Percentiles rank a stretch among this genome's conserved stretches.
Conservation (phyloP, 1,284 basidiomycete genomes). For the Kwoniella shivajii region DNA sequence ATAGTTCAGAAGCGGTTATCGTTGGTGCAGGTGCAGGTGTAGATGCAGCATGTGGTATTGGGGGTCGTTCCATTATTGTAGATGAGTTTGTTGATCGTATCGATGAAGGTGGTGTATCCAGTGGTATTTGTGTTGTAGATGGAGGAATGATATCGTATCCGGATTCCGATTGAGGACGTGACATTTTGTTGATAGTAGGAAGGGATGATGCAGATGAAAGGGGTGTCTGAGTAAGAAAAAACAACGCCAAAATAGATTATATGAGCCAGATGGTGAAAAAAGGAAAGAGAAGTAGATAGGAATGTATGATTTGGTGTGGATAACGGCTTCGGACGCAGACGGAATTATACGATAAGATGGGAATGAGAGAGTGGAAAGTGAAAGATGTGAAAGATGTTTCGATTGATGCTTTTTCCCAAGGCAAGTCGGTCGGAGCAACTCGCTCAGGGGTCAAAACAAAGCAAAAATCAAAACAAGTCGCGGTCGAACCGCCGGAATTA, state of each 20-base stretch:
- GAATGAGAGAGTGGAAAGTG: conserved; percentile 1
- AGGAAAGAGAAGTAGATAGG: conserved; percentile 1
- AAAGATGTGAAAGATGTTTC: neutral
- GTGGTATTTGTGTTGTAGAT: conserved; percentile 23
- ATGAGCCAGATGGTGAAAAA: conserved; percentile 9
- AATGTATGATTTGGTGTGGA: neutral
- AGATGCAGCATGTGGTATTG: conserved; percentile 5
- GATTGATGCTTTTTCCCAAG: neutral
- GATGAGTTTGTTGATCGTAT: conserved; percentile 19
- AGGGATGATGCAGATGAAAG: conserved; percentile 19
- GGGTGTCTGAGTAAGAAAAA: conserved; percentile 35
- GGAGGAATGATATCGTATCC: conserved; percentile 18
- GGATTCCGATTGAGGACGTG: conserved; percentile 8
- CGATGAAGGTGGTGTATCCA: conserved; percentile 26
- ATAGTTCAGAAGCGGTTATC: conserved; percentile 8
- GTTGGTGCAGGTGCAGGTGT: conserved; percentile 4
- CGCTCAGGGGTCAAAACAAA: conserved; percentile 6
- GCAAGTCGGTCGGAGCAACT: conserved; percentile 16
- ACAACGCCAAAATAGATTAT: conserved; percentile 1
- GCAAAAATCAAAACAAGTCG: conserved; percentile 10
- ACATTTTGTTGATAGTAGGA: conserved; percentile 9
- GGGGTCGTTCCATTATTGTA: conserved; percentile 10
- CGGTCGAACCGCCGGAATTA: neutral
- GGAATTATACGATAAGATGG: conserved; percentile 4
- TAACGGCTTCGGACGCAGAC: conserved; percentile 15